Conservation (phyloP, 345 rosid genomes). For the Heritiera fomes region DNA sequence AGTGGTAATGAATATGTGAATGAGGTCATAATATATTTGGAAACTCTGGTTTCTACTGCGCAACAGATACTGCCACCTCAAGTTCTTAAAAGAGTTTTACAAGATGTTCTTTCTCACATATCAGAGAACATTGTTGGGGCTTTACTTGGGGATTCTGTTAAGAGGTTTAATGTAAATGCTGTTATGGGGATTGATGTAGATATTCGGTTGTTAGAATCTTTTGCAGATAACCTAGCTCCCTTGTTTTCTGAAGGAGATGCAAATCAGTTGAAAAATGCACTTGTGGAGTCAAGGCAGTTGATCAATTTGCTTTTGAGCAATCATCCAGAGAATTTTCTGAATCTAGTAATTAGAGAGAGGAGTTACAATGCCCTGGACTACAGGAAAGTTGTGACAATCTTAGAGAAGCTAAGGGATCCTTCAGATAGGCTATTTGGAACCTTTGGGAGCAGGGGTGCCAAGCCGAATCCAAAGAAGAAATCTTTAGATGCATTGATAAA, state of each 20-base stretch:
- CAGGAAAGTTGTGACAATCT: slow-evolving; percentile 71
- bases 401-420: slow-evolving; percentile 90
- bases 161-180: slow-evolving; percentile 76
- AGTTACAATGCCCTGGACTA: slow-evolving; percentile 78
- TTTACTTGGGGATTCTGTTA: slow-evolving; percentile 71
- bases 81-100: slow-evolving; percentile 80
- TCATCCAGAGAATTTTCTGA: slow-evolving; percentile 85
- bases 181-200: slow-evolving; percentile 81
- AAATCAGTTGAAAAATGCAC: slow-evolving; percentile 79
- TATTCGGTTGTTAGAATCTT: slow-evolving; percentile 80
- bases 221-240: slow-evolving; percentile 72
- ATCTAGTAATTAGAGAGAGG: slow-evolving; percentile 86
- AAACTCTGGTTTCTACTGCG: slow-evolving; percentile 90
- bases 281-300: slow-evolving; percentile 80
- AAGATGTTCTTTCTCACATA: slow-evolving; percentile 80
- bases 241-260: slow-evolving; percentile 73
- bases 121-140: slow-evolving; percentile 76
- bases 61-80: slow-evolving; percentile 84
- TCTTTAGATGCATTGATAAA: slow-evolving; percentile 85
- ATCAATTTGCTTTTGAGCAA: slow-evolving; percentile 79
- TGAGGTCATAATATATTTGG: slow-evolving; percentile 89
- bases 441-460: slow-evolving; percentile 84
- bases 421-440: slow-evolving; percentile 89
- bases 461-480: slow-evolving; percentile 88
- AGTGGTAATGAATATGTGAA: slow-evolving; percentile 93